phyloP scores from a whole-genome alignment of 1,284 basidiomycete species.

The Leccinum insolens region DNA sequence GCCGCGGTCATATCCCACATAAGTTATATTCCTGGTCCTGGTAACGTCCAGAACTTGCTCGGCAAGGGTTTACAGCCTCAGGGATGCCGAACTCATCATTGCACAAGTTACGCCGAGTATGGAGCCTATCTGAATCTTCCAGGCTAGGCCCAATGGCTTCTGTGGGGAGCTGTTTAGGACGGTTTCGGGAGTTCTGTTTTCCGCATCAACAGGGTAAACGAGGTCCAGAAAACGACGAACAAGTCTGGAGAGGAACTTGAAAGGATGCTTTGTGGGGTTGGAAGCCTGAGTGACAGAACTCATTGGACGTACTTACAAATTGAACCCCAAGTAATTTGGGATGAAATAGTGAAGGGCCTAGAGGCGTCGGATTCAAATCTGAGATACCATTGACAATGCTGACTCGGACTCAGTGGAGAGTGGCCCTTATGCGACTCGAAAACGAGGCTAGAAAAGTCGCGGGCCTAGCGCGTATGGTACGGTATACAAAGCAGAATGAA shows the following conservation, averaged over 20 bases:
- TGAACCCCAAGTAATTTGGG: too few relatives aligned
- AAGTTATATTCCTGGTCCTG: background rate
- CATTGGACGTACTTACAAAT: background rate
- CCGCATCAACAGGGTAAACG: background rate
- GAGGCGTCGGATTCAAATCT: too few relatives aligned
- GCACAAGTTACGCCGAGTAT: background rate
- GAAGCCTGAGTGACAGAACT: background rate
- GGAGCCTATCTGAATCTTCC: background rate
- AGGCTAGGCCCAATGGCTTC: background rate
- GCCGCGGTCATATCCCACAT: background rate
- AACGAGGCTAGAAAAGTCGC: background rate
- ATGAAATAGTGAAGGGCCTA: too few relatives aligned
- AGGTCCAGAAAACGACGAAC: background rate
- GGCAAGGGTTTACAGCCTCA: background rate
- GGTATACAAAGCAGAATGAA: background rate
- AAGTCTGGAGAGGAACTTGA: background rate
- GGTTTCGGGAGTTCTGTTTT: background rate
- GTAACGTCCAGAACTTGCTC: background rate
- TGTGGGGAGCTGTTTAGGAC: background rate
- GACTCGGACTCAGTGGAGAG: background rate
- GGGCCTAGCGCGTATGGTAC: background rate
- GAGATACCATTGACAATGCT: too few relatives aligned
- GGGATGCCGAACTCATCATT: background rate
- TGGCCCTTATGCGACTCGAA: background rate
- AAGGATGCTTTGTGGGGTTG: background rate